Evolutionary conservation across 352 stramenopile genomes (phyloP), one percentile per base, ranked within the genome.

Genomic region (Phytophthora aleatoria): DNA sequence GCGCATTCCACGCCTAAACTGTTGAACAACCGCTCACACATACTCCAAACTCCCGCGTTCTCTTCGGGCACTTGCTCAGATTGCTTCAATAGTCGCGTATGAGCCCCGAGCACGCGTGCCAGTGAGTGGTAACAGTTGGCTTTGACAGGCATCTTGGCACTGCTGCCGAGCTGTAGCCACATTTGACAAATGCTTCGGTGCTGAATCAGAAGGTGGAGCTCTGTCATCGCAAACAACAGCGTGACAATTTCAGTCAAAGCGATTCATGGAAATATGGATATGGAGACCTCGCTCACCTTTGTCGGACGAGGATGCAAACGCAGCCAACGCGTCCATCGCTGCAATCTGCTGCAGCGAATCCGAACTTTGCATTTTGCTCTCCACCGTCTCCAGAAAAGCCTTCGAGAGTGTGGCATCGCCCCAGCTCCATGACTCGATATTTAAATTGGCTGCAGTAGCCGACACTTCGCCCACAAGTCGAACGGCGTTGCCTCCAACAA

Each of bases 381-480:
- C 78, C 33, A 94, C 76, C 3, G 84, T 90, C 47, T 74, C 75
- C n/a, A 95, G 53, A 31, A 95, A 95, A 6, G 81, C 81, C 53
- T 91, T 91, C 1, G 83, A 90, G 9, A 94, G 71, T 45, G 83
- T 80, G 15, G 79, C 74, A 63, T 94, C 81, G 41, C 64, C 71
- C 85, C 87, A 94, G 65, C 80, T 92, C 83, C 85, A 93, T 20
- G 83, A 87, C 31, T 90, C 57, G 42, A 93, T 72, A 36, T 82
- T 79, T 20, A 90, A 56, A 15, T 76, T 85, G 7, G 85, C 82
- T 16, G 86, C 85, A 4, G 74, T 85, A 26, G 81, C 80, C 1
- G 85, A 93, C 39, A 94, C 77, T 57, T 94, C 83, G 2, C 87
- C 87, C n/a, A 95, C 76, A 12, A 94, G 64, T 31, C 87, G 82